Evolutionary conservation across 2,329 filamentous ascomycete genomes (phyloP), one percentile per base, ranked within the genome.

Genomic region (Rhexocercosporidium sp.): DNA sequence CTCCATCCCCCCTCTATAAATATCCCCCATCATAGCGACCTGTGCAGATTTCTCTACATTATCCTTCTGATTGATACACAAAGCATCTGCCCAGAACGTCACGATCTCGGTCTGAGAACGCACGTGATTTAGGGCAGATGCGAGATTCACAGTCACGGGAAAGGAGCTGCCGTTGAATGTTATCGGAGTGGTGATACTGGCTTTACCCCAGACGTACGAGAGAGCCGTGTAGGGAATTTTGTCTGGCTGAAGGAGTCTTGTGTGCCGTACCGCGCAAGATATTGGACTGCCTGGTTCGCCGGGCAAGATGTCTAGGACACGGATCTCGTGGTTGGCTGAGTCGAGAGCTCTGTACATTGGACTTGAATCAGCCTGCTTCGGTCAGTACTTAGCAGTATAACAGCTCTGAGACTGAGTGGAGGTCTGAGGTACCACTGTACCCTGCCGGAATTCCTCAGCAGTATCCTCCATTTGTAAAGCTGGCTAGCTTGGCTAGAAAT

Each of bases 11-110:
- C 29, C 16, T 22, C 12, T 29, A 56, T 69, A 69, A 18, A 71
- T 68, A 27, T 41, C 20, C 2, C 54, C 29, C 67, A 69, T 69
- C 41, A 53, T 46, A 12, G 37, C 18, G 14, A 69, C 65, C 44
- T 69, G 61, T 3, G 56, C 27, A 16, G 29, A 56, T 37, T 62
- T 56, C 47, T 69, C 67, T 7, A 11, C n/a, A n/a, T 18, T 20
- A 34, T 67, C 44, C 12, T 54, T 29, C 53, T 69, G 67, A 34
- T 69, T 60, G 34, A 69, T 69, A 46, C 67, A 65, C 11, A 69
- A 6, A 12, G 67, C 65, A 53, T 69, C 67, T 44, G 65, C 46
- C 67, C 67, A 69, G n/a, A 69, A 27, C 22, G 62, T 63, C 44
- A 61, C 27, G n/a, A 34, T 61, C 39, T 47, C 18, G 2, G 7